Base-by-base conservation (phyloP, 495 filamentous ascomycete genomes). In the Neurospora sp. region DNA sequence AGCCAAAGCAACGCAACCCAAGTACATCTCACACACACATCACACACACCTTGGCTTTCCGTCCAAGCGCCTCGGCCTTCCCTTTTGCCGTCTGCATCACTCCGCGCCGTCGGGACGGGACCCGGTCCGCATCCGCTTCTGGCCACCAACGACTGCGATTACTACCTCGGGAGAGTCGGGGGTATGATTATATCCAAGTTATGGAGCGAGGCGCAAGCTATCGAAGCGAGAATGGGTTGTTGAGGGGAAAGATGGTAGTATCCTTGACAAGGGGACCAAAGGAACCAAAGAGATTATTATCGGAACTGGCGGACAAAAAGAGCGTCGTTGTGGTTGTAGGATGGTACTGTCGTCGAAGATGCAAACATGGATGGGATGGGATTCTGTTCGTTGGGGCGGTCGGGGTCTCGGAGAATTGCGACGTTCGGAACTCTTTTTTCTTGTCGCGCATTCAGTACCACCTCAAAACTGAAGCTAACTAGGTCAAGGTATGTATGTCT, bases 21-120 rank as follows among this genome's bases (percentile, higher is more conserved):
- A 54, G 46, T 4, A 5, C 46, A 54, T 54, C n/a, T 11, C 44
- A 48, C 16, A 54, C 4, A 9, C n/a, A 54, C 44, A 54, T 9
- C 48, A 59, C 31, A 84, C 86, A 74, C 76, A 97, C 94, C 92
- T 97, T 97, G 82, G 92, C 92, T 87, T 95, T 94, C 83, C 96
- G 92, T 88, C 91, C 92, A 86, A 93, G 92, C 83, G 92, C 87
- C 87, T 96, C 94, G 84, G 92, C 91, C 88, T 92, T 94, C 73
- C 88, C 89, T 87, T 90, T 93, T 74, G 85, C 84, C 79, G 86
- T 79, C 84, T 88, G 86, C 87, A 89, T 89, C 78, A 80, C 82
- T 83, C 80, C 75, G 70, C 76, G 74, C 72, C 73, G 74, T 70
- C 59, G 74, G 75, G 72, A 75, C 54, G 23, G 46, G 54, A 27